Base-by-base conservation (phyloP, 1,139 yeast species). In the Yamadazyma buinensis region DNA sequence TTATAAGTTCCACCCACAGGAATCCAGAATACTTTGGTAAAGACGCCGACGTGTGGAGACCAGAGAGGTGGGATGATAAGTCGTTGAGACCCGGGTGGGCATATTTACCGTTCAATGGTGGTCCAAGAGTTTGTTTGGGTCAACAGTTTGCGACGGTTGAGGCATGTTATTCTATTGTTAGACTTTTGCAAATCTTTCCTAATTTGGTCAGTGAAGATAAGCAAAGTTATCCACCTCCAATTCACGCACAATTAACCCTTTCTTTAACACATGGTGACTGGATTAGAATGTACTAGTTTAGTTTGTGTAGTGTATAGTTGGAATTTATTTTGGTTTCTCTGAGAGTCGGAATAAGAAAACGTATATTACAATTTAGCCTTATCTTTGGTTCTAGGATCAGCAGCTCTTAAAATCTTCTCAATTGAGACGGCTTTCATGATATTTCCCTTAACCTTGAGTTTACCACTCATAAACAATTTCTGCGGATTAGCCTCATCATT, bases 101-200 rank as follows among this genome's bases (percentile, higher is more conserved):
- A 23, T 75, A 61, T 48, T 52, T 75, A 24, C 80, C 80, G 14
- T 75, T 75, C 59, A 77, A 76, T 44, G 82, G 82, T 34, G 82
- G 83, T 4, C 81, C 82, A 25, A 60, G 82, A 41, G 75, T 76
- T 37, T 77, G 83, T 48, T 59, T 76, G 30, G 82, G 82, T 23
- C 80, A 75, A 55, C 81, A 75, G 52, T 74, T 72, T 55, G 81
- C 80, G 1, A 66, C 76, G 40, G 74, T 80, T 26, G 83, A 77
- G 53, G 47, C 49, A 3, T 60, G 73, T 10, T 75, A 73, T 42
- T 64, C 72, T 13, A 47, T 72, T 32, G 67, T 61, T 14, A 59
- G 80, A 38, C 54, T 75, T 35, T 56, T 59, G 12, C 76, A 70
- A 52, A 35, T 57, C 54, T 65, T 60, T 48, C 60, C 65, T n/a